phyloP scores from a whole-genome alignment of 2,329 filamentous ascomycete genomes.

The Pyrenophora tritici-repentis region DNA sequence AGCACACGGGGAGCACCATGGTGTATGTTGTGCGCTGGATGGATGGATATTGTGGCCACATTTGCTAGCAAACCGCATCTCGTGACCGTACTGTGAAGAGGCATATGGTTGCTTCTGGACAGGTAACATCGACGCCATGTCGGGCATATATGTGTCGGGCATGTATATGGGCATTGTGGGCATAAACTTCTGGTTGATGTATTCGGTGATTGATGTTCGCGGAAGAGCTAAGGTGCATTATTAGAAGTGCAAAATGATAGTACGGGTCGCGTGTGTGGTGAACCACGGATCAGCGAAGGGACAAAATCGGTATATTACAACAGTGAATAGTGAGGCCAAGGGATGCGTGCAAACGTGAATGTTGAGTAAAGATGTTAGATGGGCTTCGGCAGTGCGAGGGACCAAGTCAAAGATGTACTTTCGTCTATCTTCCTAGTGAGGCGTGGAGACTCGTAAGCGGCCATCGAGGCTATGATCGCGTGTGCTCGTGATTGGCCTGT shows the following conservation, averaged over 20 bases:
- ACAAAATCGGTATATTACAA: not conserved
- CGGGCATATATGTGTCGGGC: slow-evolving; percentile 3
- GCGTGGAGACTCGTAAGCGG: slow-evolving; percentile 17
- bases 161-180: slow-evolving; percentile 11
- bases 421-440: slow-evolving; percentile 10
- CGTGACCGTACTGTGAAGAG: slow-evolving; percentile 15
- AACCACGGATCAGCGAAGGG: slow-evolving; percentile 15
- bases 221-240: slow-evolving; percentile 16
- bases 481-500: slow-evolving; percentile 16
- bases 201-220: slow-evolving; percentile 15
- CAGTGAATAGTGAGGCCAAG: slow-evolving; percentile 1
- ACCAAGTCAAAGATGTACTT: slow-evolving; percentile 8
- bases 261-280: slow-evolving; percentile 20
- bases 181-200: slow-evolving; percentile 11
- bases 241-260: slow-evolving; percentile 8
- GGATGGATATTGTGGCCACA: slow-evolving; percentile 33
- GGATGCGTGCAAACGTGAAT: no score
- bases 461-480: slow-evolving; percentile 17
- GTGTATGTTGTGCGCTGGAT: slow-evolving; percentile 23
- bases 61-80: slow-evolving; percentile 18
- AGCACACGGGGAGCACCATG: slow-evolving; percentile 26
- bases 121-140: not conserved
- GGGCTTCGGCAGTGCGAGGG: slow-evolving; percentile 7
- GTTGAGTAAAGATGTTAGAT: not conserved
- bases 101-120: slow-evolving; percentile 3